phyloP scores from a whole-genome alignment of 192 early-diverging fungal species.

The Backusella liffmaniae region DNA sequence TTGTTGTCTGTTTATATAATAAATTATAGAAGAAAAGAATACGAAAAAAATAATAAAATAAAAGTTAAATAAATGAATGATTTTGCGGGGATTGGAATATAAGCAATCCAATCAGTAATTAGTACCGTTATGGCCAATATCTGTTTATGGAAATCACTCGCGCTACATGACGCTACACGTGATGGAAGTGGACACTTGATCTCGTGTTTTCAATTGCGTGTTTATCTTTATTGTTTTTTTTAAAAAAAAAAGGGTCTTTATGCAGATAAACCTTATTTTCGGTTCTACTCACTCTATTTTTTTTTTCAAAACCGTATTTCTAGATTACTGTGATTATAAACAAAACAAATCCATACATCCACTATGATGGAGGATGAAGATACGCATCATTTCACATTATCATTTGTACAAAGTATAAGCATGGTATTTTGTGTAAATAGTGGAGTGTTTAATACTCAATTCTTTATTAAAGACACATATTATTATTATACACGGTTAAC shows the following conservation, averaged over 20 bases:
- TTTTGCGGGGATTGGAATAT: background rate
- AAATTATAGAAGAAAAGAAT: conserved; percentile 12
- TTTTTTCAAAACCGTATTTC: background rate
- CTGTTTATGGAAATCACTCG: conserved; percentile 9
- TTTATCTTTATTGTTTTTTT: background rate
- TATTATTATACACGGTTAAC: background rate
- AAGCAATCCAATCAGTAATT: background rate
- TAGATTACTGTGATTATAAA: background rate
- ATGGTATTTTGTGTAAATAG: no score
- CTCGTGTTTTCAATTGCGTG: background rate
- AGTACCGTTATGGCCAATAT: conserved; percentile 11
- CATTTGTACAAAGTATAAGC: no score
- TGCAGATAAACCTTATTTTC: no score
- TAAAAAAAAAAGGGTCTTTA: no score
- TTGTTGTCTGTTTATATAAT: conserved; percentile 13
- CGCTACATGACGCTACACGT: conserved; percentile 5
- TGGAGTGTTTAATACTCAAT: no score
- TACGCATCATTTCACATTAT: no score
- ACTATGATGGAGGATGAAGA: no score
- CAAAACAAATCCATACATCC: no score
- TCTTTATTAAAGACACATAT: background rate
- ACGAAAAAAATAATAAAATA: background rate
- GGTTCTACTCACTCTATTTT: no score
- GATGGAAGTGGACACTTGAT: background rate
- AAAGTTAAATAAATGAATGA: background rate